phyloP scores from a whole-genome alignment of 1,284 basidiomycete species.

The Tilletia walkeri region DNA sequence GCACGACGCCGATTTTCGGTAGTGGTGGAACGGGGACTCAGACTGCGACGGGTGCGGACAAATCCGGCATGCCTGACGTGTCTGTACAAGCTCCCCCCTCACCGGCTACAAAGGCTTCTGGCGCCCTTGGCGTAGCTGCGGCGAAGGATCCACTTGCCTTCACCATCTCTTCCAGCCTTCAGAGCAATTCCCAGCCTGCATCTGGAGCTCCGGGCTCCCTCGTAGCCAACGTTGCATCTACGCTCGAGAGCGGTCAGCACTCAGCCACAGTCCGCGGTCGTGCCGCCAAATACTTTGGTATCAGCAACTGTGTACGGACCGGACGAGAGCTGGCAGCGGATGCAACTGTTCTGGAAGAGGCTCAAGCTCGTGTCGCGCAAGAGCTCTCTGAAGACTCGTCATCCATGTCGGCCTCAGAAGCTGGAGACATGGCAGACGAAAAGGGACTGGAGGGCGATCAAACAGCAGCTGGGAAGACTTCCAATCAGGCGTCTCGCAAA shows the following conservation, averaged over 20 bases:
- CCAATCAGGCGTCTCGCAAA: slow-evolving; percentile 2
- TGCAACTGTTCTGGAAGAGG: slow-evolving; percentile 10
- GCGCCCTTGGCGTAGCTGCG: slow-evolving; percentile 21
- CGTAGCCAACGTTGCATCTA: neutral
- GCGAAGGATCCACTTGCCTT: slow-evolving; percentile 28
- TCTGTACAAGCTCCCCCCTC: neutral
- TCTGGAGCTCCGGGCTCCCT: neutral
- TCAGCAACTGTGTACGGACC: slow-evolving; percentile 36
- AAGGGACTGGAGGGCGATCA: neutral
- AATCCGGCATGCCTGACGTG: neutral
- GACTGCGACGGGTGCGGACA: neutral
- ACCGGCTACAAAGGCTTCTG: neutral
- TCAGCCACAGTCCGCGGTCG: neutral
- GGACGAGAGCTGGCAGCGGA: slow-evolving; percentile 40
- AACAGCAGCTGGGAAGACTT: neutral
- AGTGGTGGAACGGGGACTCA: neutral
- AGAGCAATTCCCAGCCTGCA: slow-evolving; percentile 3
- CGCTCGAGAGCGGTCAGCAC: neutral
- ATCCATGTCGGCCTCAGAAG: slow-evolving; percentile 15
- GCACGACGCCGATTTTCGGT: slow-evolving; percentile 58
- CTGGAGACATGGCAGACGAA: slow-evolving; percentile 24
- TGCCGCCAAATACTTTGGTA: slow-evolving; percentile 33
- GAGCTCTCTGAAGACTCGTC: slow-evolving; percentile 20
- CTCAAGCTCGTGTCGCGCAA: neutral
- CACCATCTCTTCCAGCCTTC: slow-evolving; percentile 22